Evolutionary conservation across 2,329 filamentous ascomycete genomes (phyloP).

Genomic region (Fusarium algeriense): DNA sequence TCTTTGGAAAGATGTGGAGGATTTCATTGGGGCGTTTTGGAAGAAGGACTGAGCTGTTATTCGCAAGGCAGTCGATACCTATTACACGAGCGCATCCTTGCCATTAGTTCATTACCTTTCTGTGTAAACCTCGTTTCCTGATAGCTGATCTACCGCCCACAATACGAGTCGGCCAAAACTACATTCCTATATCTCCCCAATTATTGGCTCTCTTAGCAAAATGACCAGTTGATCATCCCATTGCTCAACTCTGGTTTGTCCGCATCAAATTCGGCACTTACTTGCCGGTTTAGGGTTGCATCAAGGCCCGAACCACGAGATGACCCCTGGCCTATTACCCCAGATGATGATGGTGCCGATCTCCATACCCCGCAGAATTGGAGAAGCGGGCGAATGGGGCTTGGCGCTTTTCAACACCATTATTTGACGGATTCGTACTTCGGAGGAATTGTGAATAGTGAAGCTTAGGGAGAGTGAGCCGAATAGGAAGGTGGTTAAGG

Average conservation of each 20-base stretch:
- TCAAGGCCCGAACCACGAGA: not conserved
- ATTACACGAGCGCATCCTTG: not conserved
- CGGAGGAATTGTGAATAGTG: not conserved
- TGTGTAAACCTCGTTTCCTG: too few relatives aligned
- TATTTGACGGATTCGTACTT: not conserved
- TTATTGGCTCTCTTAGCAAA: constrained; percentile 1
- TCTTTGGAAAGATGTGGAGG: constrained; percentile 29
- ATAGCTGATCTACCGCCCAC: not conserved
- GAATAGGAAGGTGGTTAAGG: not conserved
- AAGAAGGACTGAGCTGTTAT: not conserved
- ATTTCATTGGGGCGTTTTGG: constrained; percentile 28
- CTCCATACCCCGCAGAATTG: constrained; percentile 13
- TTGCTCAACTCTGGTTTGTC: constrained; percentile 2
- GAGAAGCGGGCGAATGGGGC: constrained; percentile 17
- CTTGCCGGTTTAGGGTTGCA: constrained; percentile 20
- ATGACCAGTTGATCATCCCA: not conserved
- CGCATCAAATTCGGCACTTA: constrained; percentile 25
- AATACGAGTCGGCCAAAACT: not conserved
- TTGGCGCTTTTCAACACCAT: not conserved
- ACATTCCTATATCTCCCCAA: not conserved
- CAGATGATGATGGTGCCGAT: constrained; percentile 10
- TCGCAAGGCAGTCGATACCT: not conserved
- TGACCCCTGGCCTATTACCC: constrained; percentile 1
- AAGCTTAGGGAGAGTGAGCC: not conserved
- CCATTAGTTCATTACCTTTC: too few relatives aligned